Evolutionary conservation across 2,329 filamentous ascomycete species (phyloP).

Genomic region (Pseudopithomyces chartarum): DNA sequence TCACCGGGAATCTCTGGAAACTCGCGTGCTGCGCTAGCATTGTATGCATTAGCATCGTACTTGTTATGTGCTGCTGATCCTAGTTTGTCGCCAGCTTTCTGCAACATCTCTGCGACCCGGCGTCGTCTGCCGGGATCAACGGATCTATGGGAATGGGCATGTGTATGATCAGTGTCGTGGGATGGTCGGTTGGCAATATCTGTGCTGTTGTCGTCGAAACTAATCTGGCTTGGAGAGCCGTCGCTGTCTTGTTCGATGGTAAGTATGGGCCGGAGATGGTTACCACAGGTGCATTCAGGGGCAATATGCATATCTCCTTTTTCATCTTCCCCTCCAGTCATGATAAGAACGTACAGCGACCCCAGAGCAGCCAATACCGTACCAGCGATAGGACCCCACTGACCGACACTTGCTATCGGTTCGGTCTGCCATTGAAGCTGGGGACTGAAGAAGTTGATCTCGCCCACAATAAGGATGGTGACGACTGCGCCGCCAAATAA

Average conservation of each 20-base stretch:
- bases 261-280: not conserved
- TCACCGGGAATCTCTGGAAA: slow-evolving; percentile 65
- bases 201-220: not conserved
- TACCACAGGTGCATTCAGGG: slow-evolving; percentile 28
- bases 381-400: slow-evolving; percentile 66
- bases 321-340: slow-evolving; percentile 42
- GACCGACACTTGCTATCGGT: slow-evolving; percentile 64
- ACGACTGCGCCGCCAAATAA: slow-evolving; percentile 64
- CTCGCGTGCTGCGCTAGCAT: slow-evolving; percentile 51
- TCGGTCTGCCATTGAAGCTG: slow-evolving; percentile 65
- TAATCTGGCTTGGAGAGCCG: slow-evolving; percentile 1
- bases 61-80: slow-evolving; percentile 54
- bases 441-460: slow-evolving; percentile 66
- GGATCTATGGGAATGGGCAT: not conserved
- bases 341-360: slow-evolving; percentile 59
- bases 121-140: slow-evolving; percentile 19
- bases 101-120: slow-evolving; percentile 46
- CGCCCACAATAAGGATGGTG: slow-evolving; percentile 65
- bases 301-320: slow-evolving; percentile 6
- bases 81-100: slow-evolving; percentile 51
- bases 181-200: slow-evolving; percentile 12
- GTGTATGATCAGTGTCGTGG: slow-evolving; percentile 10
- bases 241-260: not conserved
- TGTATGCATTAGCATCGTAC: slow-evolving; percentile 55
- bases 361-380: slow-evolving; percentile 63